These are phyloP conservation scores for Scedosporium minutisporum DNA, from an alignment of 2,329 filamentous ascomycete species.

Conservation along the genomic window DNA sequence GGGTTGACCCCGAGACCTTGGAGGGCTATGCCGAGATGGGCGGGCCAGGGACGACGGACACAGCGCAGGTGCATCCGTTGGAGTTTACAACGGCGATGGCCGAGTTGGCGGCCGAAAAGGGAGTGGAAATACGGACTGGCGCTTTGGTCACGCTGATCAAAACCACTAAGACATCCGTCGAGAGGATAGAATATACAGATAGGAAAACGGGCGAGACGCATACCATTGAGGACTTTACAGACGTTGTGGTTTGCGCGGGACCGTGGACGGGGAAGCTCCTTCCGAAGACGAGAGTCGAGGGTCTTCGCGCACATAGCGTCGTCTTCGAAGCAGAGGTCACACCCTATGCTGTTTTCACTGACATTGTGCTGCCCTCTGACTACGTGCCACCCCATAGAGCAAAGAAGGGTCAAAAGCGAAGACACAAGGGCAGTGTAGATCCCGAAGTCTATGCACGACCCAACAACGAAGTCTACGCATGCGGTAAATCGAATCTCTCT, in stretches of 20 bases:
- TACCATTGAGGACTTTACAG: slow-evolving; percentile 36
- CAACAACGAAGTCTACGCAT: slow-evolving; percentile 84
- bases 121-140: slow-evolving; percentile 57
- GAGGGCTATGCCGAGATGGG: slow-evolving; percentile 76
- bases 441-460: slow-evolving; percentile 93
- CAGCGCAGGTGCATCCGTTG: slow-evolving; percentile 87
- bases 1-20: slow-evolving; percentile 62
- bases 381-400: slow-evolving; percentile 46
- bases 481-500: slow-evolving; percentile 42
- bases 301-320: slow-evolving; percentile 54
- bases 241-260: slow-evolving; percentile 47
- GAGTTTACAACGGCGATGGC: slow-evolving; percentile 84
- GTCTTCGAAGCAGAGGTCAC: slow-evolving; percentile 56
- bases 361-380: slow-evolving; percentile 62
- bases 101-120: slow-evolving; percentile 59
- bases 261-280: slow-evolving; percentile 55
- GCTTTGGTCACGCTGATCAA: slow-evolving; percentile 59
- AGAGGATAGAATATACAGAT: slow-evolving; percentile 52
- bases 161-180: slow-evolving; percentile 39
- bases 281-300: slow-evolving; percentile 47
- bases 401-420: slow-evolving; percentile 37
- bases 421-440: slow-evolving; percentile 55
- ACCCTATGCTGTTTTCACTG: slow-evolving; percentile 75
- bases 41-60: slow-evolving; percentile 54
- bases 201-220: slow-evolving; percentile 26